Base-by-base conservation (phyloP, 2,329 filamentous ascomycete species). In the Metarhizium album region DNA sequence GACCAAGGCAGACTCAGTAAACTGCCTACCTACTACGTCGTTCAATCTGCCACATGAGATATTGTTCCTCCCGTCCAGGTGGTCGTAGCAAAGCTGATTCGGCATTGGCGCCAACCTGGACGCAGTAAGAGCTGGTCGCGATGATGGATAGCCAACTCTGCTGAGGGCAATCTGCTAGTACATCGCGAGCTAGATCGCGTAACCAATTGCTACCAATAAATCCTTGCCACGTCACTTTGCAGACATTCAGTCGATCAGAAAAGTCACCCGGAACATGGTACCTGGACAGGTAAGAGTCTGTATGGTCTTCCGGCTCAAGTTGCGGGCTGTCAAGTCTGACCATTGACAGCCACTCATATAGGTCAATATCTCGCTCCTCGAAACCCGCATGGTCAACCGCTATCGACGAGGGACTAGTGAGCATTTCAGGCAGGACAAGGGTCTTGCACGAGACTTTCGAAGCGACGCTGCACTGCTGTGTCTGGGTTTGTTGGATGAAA, bases 341-440 rank as follows among this genome's bases (percentile, higher is more conserved):
- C n/a, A 94, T 67, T 2, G 82, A 82, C 1, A 91, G 62, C 83
- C 85, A 93, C 67, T 93, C 87, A 56, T 90, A 82, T 13, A 84
- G 62, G 18, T 83, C 80, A 0, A 76, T 72, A 1, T 79, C 77
- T 53, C 75, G 75, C 22, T 88, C 81, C 52, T 86, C 80, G 35
- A 87, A 71, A 7, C 78, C 74, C 42, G 71, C 68, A 48, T 67
- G 64, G 38, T 72, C 71, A 35, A 66, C 57, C 42, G 72, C 58
- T 16, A 61, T 52, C 4, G 59, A 55, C 3, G 57, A 35, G 3
- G 60, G 54, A 14, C 67, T 48, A 3, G 54, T 50, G 9, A 68
- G 55, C 9, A 56, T 55, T 55, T 62, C 56, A 45, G 61, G 57
- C 18, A 53, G 27, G 22, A 60, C 53, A 24, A 54, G 46, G 5